Evolutionary conservation across 352 stramenopile genomes (phyloP), one percentile per base, ranked within the genome.

Genomic region (Phytophthora aleatoria): DNA sequence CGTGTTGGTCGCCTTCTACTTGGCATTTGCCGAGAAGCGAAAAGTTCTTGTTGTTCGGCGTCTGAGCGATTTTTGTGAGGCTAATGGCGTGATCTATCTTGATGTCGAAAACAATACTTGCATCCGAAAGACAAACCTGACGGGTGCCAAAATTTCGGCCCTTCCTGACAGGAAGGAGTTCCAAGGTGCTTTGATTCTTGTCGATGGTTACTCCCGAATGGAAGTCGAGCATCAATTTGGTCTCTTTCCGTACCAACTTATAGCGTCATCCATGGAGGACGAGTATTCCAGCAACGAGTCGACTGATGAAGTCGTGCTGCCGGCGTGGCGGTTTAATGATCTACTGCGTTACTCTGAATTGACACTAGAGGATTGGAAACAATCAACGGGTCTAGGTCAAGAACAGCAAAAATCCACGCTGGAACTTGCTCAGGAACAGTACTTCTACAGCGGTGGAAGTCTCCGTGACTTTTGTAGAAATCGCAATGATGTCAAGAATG

Each of bases 401-500:
- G 41, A 61, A 12, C 24, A 57, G 6, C 13, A 33, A 9, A 27
- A 56, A 52, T 1, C 26, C 33, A 39, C 44, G 20, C 3, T n/a
- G 35, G 48, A 50, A 13, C 55, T 76, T 48, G 63, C 57, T 11
- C 31, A 55, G 4, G 42, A 55, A 11, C 63, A 76, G 9, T 73
- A 72, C 24, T 76, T 66, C 26, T 76, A 70, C 33, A 73, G 63
- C 41, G 68, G 68, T 49, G 68, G 68, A 9, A 76, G 60, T 73
- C 31, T 76, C 5, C 53, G 63, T 24, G 50, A 66, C 20, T 76
- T 73, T 51, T 61, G 64, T 44, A 69, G 26, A 20, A 30, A 48
- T 27, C 51, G 27, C 5, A 20, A 44, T 41, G 53, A 57, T 48
- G 16, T 76, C 5, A 65, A 66, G 43, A 61, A 70, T 12, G 20